These are phyloP conservation scores for Aspergillus costaricaensis DNA, from an alignment of 2,329 filamentous ascomycete genomes.

Conservation along the genomic window DNA sequence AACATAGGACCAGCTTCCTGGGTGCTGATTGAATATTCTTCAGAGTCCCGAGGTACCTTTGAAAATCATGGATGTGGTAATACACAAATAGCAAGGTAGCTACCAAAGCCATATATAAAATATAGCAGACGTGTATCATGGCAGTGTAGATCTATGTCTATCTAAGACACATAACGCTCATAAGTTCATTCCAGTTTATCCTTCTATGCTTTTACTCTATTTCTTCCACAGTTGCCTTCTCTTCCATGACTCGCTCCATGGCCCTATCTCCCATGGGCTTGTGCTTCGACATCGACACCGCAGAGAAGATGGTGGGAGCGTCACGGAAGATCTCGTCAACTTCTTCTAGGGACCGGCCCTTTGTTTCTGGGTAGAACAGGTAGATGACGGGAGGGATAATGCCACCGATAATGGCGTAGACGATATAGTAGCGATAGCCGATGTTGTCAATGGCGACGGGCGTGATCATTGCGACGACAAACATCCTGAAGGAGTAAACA, in stretches of 20 bases:
- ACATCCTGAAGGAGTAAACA: conserved; percentile 15
- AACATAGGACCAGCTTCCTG: too few relatives aligned
- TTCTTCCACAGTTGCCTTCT: conserved; percentile 1
- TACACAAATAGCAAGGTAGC: too few relatives aligned
- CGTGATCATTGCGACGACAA: conserved; percentile 25
- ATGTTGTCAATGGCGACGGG: conserved; percentile 23
- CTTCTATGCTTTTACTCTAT: background rate
- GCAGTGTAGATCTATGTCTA: background rate
- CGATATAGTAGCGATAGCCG: conserved; percentile 22
- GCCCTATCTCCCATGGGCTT: background rate
- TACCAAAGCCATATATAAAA: too few relatives aligned
- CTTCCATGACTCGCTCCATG: conserved; percentile 1
- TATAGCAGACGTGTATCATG: too few relatives aligned
- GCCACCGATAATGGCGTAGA: conserved; percentile 21
- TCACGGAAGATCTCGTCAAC: conserved; percentile 25
- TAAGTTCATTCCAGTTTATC: background rate
- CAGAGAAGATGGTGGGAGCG: conserved; percentile 12
- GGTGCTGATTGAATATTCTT: too few relatives aligned
- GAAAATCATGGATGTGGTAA: too few relatives aligned
- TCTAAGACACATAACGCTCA: background rate
- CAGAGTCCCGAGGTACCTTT: too few relatives aligned
- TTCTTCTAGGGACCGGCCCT: conserved; percentile 20
- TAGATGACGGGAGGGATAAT: conserved; percentile 18
- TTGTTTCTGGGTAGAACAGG: conserved; percentile 27
- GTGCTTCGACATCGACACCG: conserved; percentile 10